Base-by-base conservation (phyloP, 2,329 filamentous ascomycete genomes). In the Penicillium verrucosum region DNA sequence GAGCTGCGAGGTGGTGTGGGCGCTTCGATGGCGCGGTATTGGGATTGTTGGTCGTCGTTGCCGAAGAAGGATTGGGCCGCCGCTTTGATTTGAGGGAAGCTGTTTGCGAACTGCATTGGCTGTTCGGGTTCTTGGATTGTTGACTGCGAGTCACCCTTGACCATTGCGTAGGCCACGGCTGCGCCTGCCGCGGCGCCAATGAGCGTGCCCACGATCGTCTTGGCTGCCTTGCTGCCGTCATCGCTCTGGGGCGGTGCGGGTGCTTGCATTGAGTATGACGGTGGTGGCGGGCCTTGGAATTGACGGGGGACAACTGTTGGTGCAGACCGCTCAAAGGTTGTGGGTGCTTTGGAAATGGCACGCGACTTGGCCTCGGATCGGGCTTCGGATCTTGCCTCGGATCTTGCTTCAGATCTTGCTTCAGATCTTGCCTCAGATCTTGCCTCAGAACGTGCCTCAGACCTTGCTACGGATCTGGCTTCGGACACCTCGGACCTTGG, bases 171-270 rank as follows among this genome's bases (percentile, higher is more conserved):
- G 10, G 89, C 88, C 40, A 89, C 78, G 10, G 88, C 89, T 36
- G 87, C 89, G 38, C 89, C 89, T 18, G 89, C 89, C 16, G 89
- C 90, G 32, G 89, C 89, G 42, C 90, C 90, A 47, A 96, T 80
- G 11, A 95, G 78, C 8, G 89, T 88, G 8, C 90, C 89, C 44
- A 94, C 81, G 41, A 92, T 80, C 21, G 85, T 83, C 63, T 86
- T 86, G 40, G 84, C 80, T 8, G 68, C 65, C 48, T 67, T 69
- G 38, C 83, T 75, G 5, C 82, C 74, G 45, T 79, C 70, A 46
- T 73, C 76, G 11, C 60, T 47, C 49, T 70, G 65, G 44, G 71
- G 72, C 18, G 65, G 63, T 42, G 58, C 41, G 38, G 62, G 62
- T 2, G 68, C 60, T 45, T 65, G 64, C 23, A 68, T 53, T 8